These are phyloP conservation scores for Microcyclospora pomicola DNA, from an alignment of 2,329 filamentous ascomycete genomes.

Conservation along the genomic window DNA sequence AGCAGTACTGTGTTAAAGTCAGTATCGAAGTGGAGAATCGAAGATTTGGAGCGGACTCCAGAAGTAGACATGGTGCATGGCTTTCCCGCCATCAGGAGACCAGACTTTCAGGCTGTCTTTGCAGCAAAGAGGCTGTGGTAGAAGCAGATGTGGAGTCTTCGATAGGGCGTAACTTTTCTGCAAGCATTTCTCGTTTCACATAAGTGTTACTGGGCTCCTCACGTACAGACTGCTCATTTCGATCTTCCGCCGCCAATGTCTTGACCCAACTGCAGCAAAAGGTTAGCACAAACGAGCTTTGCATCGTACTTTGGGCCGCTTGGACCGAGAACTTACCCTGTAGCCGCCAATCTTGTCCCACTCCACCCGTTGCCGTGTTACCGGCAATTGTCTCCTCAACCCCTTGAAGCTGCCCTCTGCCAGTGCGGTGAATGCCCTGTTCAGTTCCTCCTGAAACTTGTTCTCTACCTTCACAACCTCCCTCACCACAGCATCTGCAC, in stretches of 20 bases:
- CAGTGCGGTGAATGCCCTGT: constrained; percentile 72
- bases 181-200: background rate
- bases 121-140: no score
- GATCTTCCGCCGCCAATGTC: constrained; percentile 37
- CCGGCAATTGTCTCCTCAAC: constrained; percentile 78
- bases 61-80: background rate
- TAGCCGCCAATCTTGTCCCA: constrained; percentile 98
- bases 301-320: background rate
- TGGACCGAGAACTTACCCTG: constrained; percentile 42
- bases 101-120: background rate
- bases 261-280: constrained; percentile 27
- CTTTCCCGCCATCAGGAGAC: background rate
- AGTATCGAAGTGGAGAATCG: no score
- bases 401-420: constrained; percentile 94
- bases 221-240: constrained; percentile 14
- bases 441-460: constrained; percentile 92
- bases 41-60: no score
- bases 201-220: background rate
- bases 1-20: no score
- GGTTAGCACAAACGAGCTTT: constrained; percentile 5
- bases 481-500: constrained; percentile 55
- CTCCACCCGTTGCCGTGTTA: constrained; percentile 96
- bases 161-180: no score
- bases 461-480: constrained; percentile 71
- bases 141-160: no score